These are phyloP conservation scores for Adansonia madagascariensis DNA, from an alignment of 441 rosid species.

Conservation along the genomic window DNA sequence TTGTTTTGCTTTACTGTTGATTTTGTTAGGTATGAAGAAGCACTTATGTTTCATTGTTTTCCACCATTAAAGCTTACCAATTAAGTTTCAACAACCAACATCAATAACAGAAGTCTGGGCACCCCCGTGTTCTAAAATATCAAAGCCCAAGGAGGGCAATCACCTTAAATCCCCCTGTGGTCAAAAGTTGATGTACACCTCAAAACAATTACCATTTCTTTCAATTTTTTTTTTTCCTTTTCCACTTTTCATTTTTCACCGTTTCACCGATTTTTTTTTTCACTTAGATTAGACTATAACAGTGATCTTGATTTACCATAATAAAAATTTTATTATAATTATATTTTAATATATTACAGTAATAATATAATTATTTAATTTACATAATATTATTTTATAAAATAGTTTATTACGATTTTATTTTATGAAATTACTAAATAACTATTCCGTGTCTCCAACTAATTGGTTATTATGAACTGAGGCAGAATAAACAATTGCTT, in stretches of 20 bases:
- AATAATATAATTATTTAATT: too few species aligned
- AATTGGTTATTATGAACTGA: too few species aligned
- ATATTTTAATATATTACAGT: too few species aligned
- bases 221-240: too few species aligned
- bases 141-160: background rate
- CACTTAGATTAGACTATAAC: too few species aligned
- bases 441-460: too few species aligned
- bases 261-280: background rate
- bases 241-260: background rate
- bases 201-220: background rate
- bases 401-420: too few species aligned
- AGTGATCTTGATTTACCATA: too few species aligned
- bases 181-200: background rate
- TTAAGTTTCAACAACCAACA: conserved; percentile 14
- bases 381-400: too few species aligned
- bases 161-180: background rate
- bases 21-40: background rate
- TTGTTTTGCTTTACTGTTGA: background rate
- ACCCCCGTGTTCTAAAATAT: background rate
- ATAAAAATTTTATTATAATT: too few species aligned
- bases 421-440: too few species aligned
- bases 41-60: background rate
- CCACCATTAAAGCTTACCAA: background rate
- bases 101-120: background rate
- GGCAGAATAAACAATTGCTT: too few species aligned